phyloP scores from a whole-genome alignment of 768 basidiomycete species.

The Lyophyllum atratum region DNA sequence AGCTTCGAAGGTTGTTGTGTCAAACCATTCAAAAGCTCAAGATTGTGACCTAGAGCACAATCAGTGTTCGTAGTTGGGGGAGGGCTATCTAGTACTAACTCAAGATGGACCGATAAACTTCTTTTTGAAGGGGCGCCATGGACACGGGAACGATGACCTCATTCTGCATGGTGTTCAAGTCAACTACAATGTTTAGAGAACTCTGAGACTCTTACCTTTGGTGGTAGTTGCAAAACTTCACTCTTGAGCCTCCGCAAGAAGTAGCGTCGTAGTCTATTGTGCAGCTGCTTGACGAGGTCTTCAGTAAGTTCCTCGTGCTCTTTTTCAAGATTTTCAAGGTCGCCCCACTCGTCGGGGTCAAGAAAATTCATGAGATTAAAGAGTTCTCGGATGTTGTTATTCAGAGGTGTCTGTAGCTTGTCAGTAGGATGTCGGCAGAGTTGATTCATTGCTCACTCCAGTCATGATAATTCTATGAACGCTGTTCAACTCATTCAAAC shows the following conservation, averaged over 20 bases:
- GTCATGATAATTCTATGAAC: slow-evolving; percentile 89
- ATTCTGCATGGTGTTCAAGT: slow-evolving; percentile 51
- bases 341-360: slow-evolving; percentile 72
- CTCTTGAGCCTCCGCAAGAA: slow-evolving; percentile 93
- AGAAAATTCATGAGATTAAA: slow-evolving; percentile 98
- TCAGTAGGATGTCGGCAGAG: slow-evolving; percentile 12
- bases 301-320: slow-evolving; percentile 79
- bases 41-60: slow-evolving; percentile 59
- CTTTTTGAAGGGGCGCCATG: slow-evolving; percentile 83
- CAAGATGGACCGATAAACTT: slow-evolving; percentile 84
- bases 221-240: slow-evolving; percentile 89
- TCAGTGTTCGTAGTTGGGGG: slow-evolving; percentile 3
- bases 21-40: slow-evolving; percentile 64
- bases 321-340: slow-evolving; percentile 73
- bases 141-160: slow-evolving; percentile 92
- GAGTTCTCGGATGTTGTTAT: slow-evolving; percentile 95
- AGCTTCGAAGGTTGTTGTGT: slow-evolving; percentile 42
- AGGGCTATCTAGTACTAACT: slow-evolving; percentile 44
- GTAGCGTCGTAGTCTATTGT: slow-evolving; percentile 79
- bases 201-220: slow-evolving; percentile 58
- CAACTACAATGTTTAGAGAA: neutral
- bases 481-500: slow-evolving; percentile 76
- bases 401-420: slow-evolving; percentile 74
- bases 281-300: slow-evolving; percentile 79
- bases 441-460: slow-evolving; percentile 51